phyloP scores from a whole-genome alignment of 441 rosid species.

The Jatropha multifida region DNA sequence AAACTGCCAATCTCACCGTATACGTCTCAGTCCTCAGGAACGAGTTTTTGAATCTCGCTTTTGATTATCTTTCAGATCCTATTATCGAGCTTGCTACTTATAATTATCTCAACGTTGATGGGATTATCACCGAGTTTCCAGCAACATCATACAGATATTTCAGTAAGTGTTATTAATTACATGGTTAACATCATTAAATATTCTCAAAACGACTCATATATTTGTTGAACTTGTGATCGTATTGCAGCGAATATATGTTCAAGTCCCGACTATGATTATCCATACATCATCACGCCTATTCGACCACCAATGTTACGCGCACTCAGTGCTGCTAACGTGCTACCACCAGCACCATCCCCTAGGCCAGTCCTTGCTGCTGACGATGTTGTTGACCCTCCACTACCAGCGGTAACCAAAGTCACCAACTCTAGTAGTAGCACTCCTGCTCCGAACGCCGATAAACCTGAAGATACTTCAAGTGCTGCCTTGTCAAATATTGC shows the following conservation, averaged over 20 bases:
- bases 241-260: slow-evolving; percentile 63
- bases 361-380: slow-evolving; percentile 44
- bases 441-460: slow-evolving; percentile 14
- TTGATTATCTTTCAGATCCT: slow-evolving; percentile 80
- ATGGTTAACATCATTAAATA: too few relatives aligned
- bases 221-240: not conserved
- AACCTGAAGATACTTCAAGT: slow-evolving; percentile 15
- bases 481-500: slow-evolving; percentile 18
- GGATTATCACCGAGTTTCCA: slow-evolving; percentile 65
- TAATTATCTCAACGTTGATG: slow-evolving; percentile 54
- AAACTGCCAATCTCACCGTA: slow-evolving; percentile 39
- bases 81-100: slow-evolving; percentile 64
- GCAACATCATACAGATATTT: slow-evolving; percentile 52
- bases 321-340: slow-evolving; percentile 28
- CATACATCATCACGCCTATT: slow-evolving; percentile 48
- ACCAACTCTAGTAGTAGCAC: not conserved
- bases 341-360: slow-evolving; percentile 47
- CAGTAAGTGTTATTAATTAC: slow-evolving; percentile 38
- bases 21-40: slow-evolving; percentile 53
- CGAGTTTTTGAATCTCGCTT: slow-evolving; percentile 53
- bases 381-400: slow-evolving; percentile 49
- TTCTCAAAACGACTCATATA: not conserved
- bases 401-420: slow-evolving; percentile 38
- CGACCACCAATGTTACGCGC: slow-evolving; percentile 45
- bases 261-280: slow-evolving; percentile 26